A percentile compares a stretch with the other conserved stretches of the same genome.
phyloP scores from a whole-genome alignment of 1,284 basidiomycete species.

The Ganoderma meredithae region DNA sequence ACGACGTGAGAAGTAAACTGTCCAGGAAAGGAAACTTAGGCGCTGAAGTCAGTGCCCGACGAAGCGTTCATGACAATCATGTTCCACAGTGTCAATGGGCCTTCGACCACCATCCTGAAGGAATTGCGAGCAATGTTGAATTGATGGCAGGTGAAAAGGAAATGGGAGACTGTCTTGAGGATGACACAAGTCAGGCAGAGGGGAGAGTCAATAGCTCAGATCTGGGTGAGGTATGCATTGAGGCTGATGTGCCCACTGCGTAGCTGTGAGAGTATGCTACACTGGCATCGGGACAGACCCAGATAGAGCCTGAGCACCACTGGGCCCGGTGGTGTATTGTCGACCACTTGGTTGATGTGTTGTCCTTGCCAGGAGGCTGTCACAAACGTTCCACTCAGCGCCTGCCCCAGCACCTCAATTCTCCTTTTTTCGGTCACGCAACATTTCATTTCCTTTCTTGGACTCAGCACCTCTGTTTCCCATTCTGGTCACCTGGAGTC shows the following conservation, averaged over 20 bases:
- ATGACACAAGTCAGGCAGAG: conserved; percentile 1
- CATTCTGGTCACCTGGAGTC: too few relatives aligned
- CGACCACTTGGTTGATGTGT: background rate
- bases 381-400: too few relatives aligned
- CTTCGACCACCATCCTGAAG: background rate
- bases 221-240: conserved; percentile 10
- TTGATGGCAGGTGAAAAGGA: conserved; percentile 14
- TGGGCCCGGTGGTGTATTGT: background rate
- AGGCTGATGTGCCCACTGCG: conserved; percentile 16
- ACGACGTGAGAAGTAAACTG: too few relatives aligned
- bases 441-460: too few relatives aligned
- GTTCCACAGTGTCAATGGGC: background rate
- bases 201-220: conserved; percentile 14
- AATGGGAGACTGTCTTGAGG: conserved; percentile 9
- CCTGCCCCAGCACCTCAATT: too few relatives aligned
- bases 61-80: too few relatives aligned
- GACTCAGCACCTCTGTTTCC: too few relatives aligned
- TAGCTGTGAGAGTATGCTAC: conserved; percentile 12
- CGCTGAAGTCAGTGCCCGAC: too few relatives aligned
- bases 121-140: background rate
- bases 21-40: too few relatives aligned
- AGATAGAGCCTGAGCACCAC: background rate
- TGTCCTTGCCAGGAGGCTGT: too few relatives aligned
- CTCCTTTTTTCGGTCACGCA: too few relatives aligned
- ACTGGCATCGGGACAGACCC: conserved; percentile 6